Conservation (phyloP, 208 protist genomes). For the Leptomonas seymouri region DNA sequence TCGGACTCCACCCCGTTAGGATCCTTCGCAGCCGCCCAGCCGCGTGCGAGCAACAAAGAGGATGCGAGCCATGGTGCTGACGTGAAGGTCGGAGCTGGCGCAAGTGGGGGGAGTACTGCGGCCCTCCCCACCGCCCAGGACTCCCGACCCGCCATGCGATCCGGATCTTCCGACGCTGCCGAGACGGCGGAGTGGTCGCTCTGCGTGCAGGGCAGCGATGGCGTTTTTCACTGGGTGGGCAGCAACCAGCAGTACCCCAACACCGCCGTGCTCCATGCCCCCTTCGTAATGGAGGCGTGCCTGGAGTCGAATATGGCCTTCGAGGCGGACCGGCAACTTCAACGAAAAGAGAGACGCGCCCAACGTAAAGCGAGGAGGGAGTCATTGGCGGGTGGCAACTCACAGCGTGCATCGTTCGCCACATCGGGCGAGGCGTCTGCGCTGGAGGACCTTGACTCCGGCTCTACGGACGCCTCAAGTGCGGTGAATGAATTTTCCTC, state of each 20-base stretch:
- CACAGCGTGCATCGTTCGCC: constrained; percentile 6
- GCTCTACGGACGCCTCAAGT: background rate
- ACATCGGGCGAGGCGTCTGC: background rate
- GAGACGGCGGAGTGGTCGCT: constrained; percentile 28
- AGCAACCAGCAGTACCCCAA: constrained; percentile 22
- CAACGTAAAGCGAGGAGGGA: background rate
- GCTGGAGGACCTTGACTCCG: background rate
- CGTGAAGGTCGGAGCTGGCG: background rate
- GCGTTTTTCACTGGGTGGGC: constrained; percentile 41
- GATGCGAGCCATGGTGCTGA: background rate
- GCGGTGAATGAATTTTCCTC: background rate
- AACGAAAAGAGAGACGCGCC: background rate
- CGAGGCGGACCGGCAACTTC: constrained; percentile 14
- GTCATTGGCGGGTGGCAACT: background rate
- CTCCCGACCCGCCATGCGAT: background rate
- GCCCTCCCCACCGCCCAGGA: background rate
- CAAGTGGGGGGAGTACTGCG: background rate
- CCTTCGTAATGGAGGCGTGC: constrained; percentile 34
- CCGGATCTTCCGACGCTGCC: background rate
- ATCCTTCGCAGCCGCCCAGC: background rate
- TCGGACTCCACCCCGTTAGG: constrained; percentile 4
- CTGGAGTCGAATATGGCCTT: constrained; percentile 28
- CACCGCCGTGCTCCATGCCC: constrained; percentile 21
- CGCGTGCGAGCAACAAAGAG: background rate
- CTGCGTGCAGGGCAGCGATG: constrained; percentile 39